These are phyloP conservation scores for Ciborinia camelliae DNA, from an alignment of 2,329 filamentous ascomycete genomes.

Conservation along the genomic window DNA sequence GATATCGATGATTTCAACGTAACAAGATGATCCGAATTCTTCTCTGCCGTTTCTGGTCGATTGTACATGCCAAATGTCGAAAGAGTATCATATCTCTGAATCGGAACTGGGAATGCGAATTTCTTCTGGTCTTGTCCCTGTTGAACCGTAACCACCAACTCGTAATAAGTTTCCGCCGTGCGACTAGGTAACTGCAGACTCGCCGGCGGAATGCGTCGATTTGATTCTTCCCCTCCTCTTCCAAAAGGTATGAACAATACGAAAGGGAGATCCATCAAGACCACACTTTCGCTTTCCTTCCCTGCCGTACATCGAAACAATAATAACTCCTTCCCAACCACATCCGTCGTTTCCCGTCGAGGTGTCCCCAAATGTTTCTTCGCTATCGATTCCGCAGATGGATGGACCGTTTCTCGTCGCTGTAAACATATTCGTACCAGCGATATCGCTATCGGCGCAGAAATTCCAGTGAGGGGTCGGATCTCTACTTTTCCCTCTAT, in stretches of 20 bases:
- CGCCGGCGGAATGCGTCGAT: constrained; percentile 84
- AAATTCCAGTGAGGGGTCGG: constrained; percentile 77
- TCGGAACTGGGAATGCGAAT: constrained; percentile 84
- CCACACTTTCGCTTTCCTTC: constrained; percentile 80
- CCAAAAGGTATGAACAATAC: constrained; percentile 97
- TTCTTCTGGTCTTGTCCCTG: constrained; percentile 89
- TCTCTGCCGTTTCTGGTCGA: constrained; percentile 82
- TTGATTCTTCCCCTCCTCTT: constrained; percentile 83
- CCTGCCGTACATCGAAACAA: constrained; percentile 83
- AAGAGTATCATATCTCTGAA: constrained; percentile 91
- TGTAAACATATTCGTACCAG: constrained; percentile 93
- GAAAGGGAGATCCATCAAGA: constrained; percentile 96
- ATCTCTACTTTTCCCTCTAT: constrained; percentile 99
- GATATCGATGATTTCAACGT: constrained; percentile 89
- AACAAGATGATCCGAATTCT: constrained; percentile 84
- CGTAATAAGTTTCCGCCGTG: constrained; percentile 96
- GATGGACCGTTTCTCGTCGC: constrained; percentile 92
- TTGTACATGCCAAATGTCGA: constrained; percentile 99
- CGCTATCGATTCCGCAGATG: constrained; percentile 87
- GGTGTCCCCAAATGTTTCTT: constrained; percentile 90
- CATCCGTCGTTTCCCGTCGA: constrained; percentile 83
- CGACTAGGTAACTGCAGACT: constrained; percentile 86
- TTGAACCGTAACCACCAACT: constrained; percentile 92
- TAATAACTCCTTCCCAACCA: constrained; percentile 93
- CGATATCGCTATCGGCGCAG: constrained; percentile 85